These are phyloP conservation scores for Picochlorum sp. DNA, from an alignment of 139 green algal species.

Conservation along the genomic window DNA sequence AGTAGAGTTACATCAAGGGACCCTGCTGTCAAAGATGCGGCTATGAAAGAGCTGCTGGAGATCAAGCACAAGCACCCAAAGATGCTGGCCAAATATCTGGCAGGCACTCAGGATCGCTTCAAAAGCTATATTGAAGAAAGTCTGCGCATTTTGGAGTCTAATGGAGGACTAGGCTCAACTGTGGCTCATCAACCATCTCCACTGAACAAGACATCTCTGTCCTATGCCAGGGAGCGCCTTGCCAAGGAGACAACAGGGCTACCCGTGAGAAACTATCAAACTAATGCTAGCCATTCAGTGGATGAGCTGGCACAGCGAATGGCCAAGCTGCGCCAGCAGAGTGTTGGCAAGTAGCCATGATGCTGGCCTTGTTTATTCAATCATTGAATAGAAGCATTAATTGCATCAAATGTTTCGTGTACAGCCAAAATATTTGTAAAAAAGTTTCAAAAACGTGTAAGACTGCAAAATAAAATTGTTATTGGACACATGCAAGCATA, in stretches of 20 bases:
- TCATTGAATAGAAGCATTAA: too few species aligned
- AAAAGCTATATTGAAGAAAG: conserved; percentile 18
- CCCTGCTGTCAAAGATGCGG: background rate
- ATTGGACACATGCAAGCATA: too few species aligned
- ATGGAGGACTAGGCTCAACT: background rate
- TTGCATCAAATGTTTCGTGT: too few species aligned
- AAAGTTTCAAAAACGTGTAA: too few species aligned
- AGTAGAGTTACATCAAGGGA: background rate
- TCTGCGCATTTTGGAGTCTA: conserved; percentile 15
- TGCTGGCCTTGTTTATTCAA: too few species aligned
- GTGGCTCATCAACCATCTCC: background rate
- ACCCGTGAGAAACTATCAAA: background rate
- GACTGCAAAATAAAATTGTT: too few species aligned
- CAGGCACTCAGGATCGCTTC: conserved; percentile 28
- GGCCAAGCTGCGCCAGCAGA: background rate
- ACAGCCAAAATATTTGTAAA: too few species aligned
- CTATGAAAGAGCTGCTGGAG: conserved; percentile 23
- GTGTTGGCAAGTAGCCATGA: too few species aligned
- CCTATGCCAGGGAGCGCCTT: conserved; percentile 1
- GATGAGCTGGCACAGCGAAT: conserved; percentile 3
- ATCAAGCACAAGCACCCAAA: conserved; percentile 19
- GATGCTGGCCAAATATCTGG: conserved; percentile 23
- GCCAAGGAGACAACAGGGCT: background rate
- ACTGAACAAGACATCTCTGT: background rate
- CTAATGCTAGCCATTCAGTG: background rate